These are phyloP conservation scores for Colletotrichum sp. DNA, from an alignment of 2,329 filamentous ascomycete genomes.

Conservation along the genomic window DNA sequence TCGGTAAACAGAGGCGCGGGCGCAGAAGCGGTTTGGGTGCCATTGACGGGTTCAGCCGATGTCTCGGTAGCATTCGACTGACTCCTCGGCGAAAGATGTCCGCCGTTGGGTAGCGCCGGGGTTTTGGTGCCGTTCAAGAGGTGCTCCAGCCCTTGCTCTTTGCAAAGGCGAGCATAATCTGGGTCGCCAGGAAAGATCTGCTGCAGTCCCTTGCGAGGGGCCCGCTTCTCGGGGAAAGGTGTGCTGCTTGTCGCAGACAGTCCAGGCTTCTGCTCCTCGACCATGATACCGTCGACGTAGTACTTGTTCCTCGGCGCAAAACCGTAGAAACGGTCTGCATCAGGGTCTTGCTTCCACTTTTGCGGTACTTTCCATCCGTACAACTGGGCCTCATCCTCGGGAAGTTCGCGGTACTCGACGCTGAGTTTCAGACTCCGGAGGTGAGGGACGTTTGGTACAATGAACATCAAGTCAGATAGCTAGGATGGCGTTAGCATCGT, in stretches of 20 bases:
- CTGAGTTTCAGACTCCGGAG: conserved; percentile 60
- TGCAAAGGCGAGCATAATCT: conserved; percentile 59
- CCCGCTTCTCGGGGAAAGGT: conserved; percentile 59
- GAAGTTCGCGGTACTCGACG: conserved; percentile 65
- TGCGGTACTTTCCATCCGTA: conserved; percentile 44
- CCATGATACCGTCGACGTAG: conserved; percentile 60
- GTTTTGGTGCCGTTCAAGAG: conserved; percentile 53
- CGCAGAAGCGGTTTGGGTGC: not conserved
- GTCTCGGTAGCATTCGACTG: conserved; percentile 25
- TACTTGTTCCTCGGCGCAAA: conserved; percentile 64
- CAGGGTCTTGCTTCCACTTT: conserved; percentile 67
- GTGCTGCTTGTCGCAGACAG: conserved; percentile 53
- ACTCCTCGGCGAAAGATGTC: conserved; percentile 51
- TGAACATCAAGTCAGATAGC: conserved; percentile 67
- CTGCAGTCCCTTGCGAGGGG: conserved; percentile 59
- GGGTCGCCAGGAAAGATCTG: conserved; percentile 61
- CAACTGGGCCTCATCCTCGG: conserved; percentile 53
- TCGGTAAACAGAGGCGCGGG: not conserved
- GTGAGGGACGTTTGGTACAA: conserved; percentile 63
- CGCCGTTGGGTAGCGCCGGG: conserved; percentile 50
- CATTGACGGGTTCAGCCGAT: conserved; percentile 5
- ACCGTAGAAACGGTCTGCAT: conserved; percentile 52
- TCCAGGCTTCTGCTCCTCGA: conserved; percentile 56
- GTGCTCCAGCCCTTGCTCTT: conserved; percentile 62
- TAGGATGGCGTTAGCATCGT: conserved; percentile 31